Base-by-base conservation (phyloP, 2,329 filamentous ascomycete genomes). In the Ascochyta pisi region DNA sequence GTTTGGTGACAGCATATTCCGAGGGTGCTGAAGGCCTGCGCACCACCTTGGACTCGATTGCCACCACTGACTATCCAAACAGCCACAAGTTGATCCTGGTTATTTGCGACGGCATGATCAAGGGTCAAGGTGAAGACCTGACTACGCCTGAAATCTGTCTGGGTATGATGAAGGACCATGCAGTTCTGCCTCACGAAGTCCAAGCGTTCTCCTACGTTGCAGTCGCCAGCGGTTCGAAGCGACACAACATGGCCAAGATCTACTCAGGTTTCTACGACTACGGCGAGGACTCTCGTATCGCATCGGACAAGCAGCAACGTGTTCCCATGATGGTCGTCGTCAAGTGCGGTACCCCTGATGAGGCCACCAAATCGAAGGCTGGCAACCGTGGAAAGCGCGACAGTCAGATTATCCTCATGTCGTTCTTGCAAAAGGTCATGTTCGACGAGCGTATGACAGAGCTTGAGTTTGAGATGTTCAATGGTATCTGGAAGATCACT, bases 361-460 rank as follows among this genome's bases (percentile, higher is more conserved):
- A 99, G 79, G 84, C 86, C 29, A 82, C 78, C 37, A 89, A 89
- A 67, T 84, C 89, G 54, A 99, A 99, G 79, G 92, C 96, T 12
- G 95, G 95, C 68, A 99, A 99, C 79, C 87, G 95, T 78, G 96
- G 95, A 78, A 99, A 99, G 83, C 91, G 95, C 74, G 95, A 99
- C 83, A 96, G 92, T 81, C 95, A 99, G 77, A 97, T 99, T 71
- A 95, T 99, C 67, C 84, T 99, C 64, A 99, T 99, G 95, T 97
- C 93, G 5, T 99, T 99, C 84, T 81, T 99, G 66, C 95, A 99
- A 75, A 99, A 99, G 81, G 95, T 99, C 73, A 99, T 99, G 95
- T 99, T 99, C 70, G 95, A 99, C 75, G 96, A 99, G 79, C 90
- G 95, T 60, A 99, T 99, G 95, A 99, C 96, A 16, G 94, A 99